A percentile compares a stretch with the other conserved stretches of the same genome.
phyloP scores from a whole-genome alignment of 2,329 filamentous ascomycete species.

The Colletotrichum abscissum region DNA sequence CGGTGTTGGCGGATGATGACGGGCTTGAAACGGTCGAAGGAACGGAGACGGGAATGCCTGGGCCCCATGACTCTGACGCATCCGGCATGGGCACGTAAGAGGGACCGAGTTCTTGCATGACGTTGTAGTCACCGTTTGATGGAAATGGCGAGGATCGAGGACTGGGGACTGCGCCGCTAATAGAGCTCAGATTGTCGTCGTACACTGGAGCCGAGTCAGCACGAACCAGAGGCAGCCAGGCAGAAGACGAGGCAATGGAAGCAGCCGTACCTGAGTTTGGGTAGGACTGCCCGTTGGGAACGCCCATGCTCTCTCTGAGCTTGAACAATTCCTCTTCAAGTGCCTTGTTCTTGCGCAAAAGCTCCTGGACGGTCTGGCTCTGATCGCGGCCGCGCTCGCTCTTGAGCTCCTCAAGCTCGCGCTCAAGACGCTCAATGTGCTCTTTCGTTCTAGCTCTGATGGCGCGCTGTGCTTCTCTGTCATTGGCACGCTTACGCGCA shows the following conservation, averaged over 20 bases:
- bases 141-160: conserved; percentile 59
- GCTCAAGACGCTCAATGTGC: conserved; percentile 83
- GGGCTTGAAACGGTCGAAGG: conserved; percentile 64
- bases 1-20: conserved; percentile 58
- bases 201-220: conserved; percentile 47
- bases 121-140: conserved; percentile 53
- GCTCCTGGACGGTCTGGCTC: conserved; percentile 62
- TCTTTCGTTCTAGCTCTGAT: conserved; percentile 89
- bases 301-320: conserved; percentile 57
- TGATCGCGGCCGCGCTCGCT: conserved; percentile 60
- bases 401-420: conserved; percentile 78
- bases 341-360: conserved; percentile 62
- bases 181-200: conserved; percentile 53
- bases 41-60: conserved; percentile 55
- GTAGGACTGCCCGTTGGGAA: conserved; percentile 55
- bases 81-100: conserved; percentile 55
- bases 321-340: conserved; percentile 64
- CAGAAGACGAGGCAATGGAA: conserved; percentile 34
- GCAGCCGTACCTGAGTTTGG: conserved; percentile 51
- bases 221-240: conserved; percentile 32
- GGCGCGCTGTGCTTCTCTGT: conserved; percentile 88
- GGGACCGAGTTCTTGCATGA: conserved; percentile 53
- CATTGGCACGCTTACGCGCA: conserved; percentile 90
- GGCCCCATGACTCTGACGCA: conserved; percentile 59
- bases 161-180: conserved; percentile 53